Percentiles rank a stretch among this genome's conserved stretches.
phyloP scores from a whole-genome alignment of 192 early-diverging fungal genomes.

The Hyaloraphidium curvatum region DNA sequence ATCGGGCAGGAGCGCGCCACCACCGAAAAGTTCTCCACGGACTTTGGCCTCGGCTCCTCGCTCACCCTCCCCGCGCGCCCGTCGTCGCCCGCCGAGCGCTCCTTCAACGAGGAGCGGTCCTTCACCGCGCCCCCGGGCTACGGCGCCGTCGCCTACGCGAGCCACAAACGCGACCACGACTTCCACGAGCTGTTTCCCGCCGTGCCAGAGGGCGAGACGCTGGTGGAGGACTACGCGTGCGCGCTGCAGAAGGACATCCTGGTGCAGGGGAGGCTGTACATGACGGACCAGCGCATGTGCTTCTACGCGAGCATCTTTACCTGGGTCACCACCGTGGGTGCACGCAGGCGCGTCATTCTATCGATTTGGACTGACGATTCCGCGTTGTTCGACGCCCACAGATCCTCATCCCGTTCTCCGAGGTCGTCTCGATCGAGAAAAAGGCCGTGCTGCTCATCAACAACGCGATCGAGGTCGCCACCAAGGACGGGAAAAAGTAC shows the following conservation, averaged over 20 bases:
- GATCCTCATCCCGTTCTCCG: background rate
- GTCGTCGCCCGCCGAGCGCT: too few species aligned
- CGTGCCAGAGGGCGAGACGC: too few species aligned
- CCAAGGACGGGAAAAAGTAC: background rate
- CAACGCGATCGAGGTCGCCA: background rate
- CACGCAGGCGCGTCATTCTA: background rate
- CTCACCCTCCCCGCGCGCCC: too few species aligned
- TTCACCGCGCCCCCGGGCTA: too few species aligned
- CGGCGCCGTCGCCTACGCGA: too few species aligned
- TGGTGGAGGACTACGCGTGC: background rate
- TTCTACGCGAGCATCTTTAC: background rate
- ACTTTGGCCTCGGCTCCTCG: too few species aligned
- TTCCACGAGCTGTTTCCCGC: too few species aligned
- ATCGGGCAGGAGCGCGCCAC: too few species aligned
- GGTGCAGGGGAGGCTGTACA: background rate
- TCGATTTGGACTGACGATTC: background rate
- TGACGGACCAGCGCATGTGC: background rate
- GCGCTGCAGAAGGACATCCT: constrained; percentile 4
- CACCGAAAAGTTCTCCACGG: too few species aligned
- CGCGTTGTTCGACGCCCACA: too few species aligned
- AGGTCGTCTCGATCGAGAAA: background rate
- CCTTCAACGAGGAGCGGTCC: too few species aligned
- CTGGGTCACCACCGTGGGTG: background rate
- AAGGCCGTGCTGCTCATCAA: background rate
- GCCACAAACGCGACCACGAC: too few species aligned